Percentiles rank a stretch among this genome's conserved stretches.
phyloP scores from a whole-genome alignment of 2,329 filamentous ascomycete genomes.

The Colletotrichum sp. region DNA sequence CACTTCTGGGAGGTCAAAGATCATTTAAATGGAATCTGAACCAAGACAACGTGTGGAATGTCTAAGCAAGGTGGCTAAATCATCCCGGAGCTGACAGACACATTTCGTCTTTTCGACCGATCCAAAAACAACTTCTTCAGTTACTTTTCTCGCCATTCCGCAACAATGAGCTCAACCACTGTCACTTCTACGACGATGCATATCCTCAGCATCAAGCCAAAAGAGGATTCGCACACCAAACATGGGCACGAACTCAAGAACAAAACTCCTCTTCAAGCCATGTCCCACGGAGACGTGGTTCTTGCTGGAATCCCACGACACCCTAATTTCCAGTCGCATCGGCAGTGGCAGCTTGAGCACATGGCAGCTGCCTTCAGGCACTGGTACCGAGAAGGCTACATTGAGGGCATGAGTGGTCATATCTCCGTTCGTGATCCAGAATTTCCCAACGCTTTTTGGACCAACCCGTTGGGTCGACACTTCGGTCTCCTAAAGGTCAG shows the following conservation, averaged over 20 bases:
- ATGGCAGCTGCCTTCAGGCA: conserved; percentile 72
- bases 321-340: conserved; percentile 40
- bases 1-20: background rate
- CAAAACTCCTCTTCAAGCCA: conserved; percentile 37
- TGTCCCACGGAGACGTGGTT: conserved; percentile 36
- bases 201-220: background rate
- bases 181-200: background rate
- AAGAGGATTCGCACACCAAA: conserved; percentile 22
- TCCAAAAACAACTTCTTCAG: background rate
- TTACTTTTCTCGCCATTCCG: background rate
- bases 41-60: background rate
- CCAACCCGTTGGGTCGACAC: conserved; percentile 68
- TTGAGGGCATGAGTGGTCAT: conserved; percentile 72
- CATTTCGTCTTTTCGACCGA: background rate
- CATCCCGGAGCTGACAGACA: background rate
- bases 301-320: conserved; percentile 36
- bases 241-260: conserved; percentile 21
- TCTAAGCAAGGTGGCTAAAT: background rate
- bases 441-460: conserved; percentile 67
- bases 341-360: conserved; percentile 59
- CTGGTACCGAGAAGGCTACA: conserved; percentile 68
- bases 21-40: background rate
- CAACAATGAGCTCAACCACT: background rate
- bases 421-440: conserved; percentile 70
- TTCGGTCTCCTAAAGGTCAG: conserved; percentile 69